Evolutionary conservation across 805 yeast genomes (phyloP).

Genomic region (Suhomyces faveliae): DNA sequence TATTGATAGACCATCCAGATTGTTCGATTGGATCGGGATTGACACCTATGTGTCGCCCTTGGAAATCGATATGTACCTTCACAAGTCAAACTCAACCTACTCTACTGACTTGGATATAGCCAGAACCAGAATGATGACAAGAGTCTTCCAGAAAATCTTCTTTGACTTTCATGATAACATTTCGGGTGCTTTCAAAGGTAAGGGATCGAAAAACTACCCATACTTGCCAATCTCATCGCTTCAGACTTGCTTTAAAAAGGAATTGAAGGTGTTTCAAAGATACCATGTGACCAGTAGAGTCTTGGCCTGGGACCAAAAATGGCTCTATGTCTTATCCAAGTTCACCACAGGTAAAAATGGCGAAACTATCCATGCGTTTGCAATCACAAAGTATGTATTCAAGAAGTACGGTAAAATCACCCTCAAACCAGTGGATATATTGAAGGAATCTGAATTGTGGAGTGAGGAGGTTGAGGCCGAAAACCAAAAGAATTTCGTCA

Average conservation of each 20-base stretch:
- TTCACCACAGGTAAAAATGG: slow-evolving; percentile 44
- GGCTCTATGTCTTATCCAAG: slow-evolving; percentile 71
- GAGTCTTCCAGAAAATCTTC: slow-evolving; percentile 57
- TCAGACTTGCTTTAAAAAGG: slow-evolving; percentile 64
- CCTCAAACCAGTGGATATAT: slow-evolving; percentile 59
- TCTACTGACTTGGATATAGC: slow-evolving; percentile 78
- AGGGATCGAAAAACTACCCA: slow-evolving; percentile 41
- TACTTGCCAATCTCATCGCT: slow-evolving; percentile 79
- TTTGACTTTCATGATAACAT: slow-evolving; percentile 41
- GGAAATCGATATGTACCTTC: slow-evolving; percentile 84
- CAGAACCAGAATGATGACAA: slow-evolving; percentile 60
- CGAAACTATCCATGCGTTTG: slow-evolving; percentile 49
- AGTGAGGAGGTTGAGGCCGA: slow-evolving; percentile 48
- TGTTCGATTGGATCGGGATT: slow-evolving; percentile 46
- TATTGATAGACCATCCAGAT: slow-evolving; percentile 19
- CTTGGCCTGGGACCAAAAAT: slow-evolving; percentile 82
- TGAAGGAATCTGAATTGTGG: slow-evolving; percentile 55
- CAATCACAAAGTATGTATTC: slow-evolving; percentile 77
- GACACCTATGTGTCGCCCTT: slow-evolving; percentile 64
- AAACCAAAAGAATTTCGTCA: slow-evolving; percentile 37
- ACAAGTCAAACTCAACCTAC: slow-evolving; percentile 86
- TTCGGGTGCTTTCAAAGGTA: slow-evolving; percentile 29
- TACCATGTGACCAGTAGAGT: slow-evolving; percentile 59
- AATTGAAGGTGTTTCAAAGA: slow-evolving; percentile 63
- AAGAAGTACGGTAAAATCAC: slow-evolving; percentile 73